Conservation (phyloP, 495 filamentous ascomycete genomes). For the Cudoniella acicularis region DNA sequence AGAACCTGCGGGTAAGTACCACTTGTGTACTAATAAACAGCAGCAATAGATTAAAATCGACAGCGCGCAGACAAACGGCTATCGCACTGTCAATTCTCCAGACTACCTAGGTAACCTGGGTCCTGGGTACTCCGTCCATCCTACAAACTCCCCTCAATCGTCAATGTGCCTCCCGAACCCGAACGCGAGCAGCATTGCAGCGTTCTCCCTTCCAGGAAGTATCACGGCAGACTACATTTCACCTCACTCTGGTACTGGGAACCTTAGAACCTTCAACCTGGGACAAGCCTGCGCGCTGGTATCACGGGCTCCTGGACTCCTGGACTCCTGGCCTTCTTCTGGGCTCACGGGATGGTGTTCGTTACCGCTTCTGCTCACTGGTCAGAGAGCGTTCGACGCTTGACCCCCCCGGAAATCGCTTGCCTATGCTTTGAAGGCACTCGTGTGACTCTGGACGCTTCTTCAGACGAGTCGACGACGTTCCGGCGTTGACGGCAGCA, state of each 20-base stretch:
- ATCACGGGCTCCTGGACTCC: too few relatives aligned
- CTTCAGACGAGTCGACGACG: neutral
- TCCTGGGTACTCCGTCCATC: too few relatives aligned
- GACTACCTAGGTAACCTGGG: too few relatives aligned
- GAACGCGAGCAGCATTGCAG: neutral
- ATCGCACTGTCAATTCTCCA: neutral
- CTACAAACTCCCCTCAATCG: too few relatives aligned
- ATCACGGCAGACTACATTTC: neutral
- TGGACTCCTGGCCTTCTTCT: too few relatives aligned
- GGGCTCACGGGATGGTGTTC: too few relatives aligned
- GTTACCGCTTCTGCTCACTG: neutral
- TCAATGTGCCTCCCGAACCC: too few relatives aligned
- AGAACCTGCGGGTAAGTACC: too few relatives aligned
- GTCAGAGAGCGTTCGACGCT: too few relatives aligned
- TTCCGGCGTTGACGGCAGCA: neutral
- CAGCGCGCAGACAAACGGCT: neutral
- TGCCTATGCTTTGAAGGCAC: conserved; percentile 1
- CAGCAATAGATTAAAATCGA: neutral
- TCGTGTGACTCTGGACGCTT: neutral
- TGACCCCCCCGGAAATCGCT: neutral
- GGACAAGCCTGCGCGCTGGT: too few relatives aligned
- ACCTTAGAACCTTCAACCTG: too few relatives aligned
- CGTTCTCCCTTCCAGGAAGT: neutral
- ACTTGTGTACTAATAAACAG: neutral
- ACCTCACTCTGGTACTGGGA: neutral